Evolutionary conservation across 495 filamentous ascomycete genomes (phyloP).

Genomic region (Aspergillus sclerotiicarbonarius): DNA sequence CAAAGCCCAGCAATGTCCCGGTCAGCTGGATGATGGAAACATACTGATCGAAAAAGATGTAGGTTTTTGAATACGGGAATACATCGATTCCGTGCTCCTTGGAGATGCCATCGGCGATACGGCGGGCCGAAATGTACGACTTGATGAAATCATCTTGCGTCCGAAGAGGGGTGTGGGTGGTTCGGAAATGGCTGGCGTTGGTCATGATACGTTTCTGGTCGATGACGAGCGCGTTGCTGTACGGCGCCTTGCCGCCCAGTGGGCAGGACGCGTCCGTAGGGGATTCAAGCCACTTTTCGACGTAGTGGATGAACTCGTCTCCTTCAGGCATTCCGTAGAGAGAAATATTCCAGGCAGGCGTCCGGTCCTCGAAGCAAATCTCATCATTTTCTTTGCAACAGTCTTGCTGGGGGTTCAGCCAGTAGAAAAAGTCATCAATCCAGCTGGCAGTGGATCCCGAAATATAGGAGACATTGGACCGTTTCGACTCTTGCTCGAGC

Average conservation of each 20-base stretch:
- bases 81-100: constrained; percentile 67
- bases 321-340: constrained; percentile 90
- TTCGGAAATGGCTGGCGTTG: constrained; percentile 84
- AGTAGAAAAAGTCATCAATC: constrained; percentile 95
- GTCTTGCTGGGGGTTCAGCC: constrained; percentile 84
- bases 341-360: constrained; percentile 82
- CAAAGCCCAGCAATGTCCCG: constrained; percentile 73
- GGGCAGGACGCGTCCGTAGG: constrained; percentile 83
- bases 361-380: constrained; percentile 72
- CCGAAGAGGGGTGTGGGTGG: constrained; percentile 77
- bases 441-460: constrained; percentile 90
- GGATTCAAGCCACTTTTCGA: constrained; percentile 74
- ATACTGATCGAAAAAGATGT: constrained; percentile 99
- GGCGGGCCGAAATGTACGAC: constrained; percentile 83
- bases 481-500: constrained; percentile 88
- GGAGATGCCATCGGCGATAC: constrained; percentile 75
- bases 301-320: constrained; percentile 81
- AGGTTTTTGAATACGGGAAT: constrained; percentile 95
- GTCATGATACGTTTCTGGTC: constrained; percentile 63
- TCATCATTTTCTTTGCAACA: constrained; percentile 71
- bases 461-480: constrained; percentile 86
- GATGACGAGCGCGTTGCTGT: constrained; percentile 80
- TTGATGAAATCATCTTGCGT: constrained; percentile 93
- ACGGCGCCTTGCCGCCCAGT: constrained; percentile 81
- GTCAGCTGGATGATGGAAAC: constrained; percentile 77